phyloP scores from a whole-genome alignment of 805 yeast genomes.

The Wickerhamiella azymoides region DNA sequence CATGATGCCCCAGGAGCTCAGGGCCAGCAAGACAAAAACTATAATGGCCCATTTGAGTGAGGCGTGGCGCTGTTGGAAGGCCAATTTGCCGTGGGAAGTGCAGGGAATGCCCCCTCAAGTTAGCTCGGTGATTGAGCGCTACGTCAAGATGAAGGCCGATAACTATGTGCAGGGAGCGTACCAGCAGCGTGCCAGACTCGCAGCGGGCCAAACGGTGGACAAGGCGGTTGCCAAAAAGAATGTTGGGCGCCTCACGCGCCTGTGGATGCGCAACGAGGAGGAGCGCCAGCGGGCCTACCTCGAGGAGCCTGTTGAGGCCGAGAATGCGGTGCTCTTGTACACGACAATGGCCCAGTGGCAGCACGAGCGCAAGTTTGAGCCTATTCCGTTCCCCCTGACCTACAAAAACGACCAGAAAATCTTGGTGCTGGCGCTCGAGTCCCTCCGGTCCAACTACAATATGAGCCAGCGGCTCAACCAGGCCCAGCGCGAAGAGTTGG shows the following conservation, averaged over 20 bases:
- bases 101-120: constrained; percentile 92
- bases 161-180: constrained; percentile 94
- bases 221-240: constrained; percentile 90
- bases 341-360: constrained; percentile 86
- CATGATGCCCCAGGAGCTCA: constrained; percentile 91
- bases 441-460: constrained; percentile 65
- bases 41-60: constrained; percentile 88
- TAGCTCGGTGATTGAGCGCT: constrained; percentile 71
- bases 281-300: constrained; percentile 69
- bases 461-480: constrained; percentile 69
- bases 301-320: constrained; percentile 70
- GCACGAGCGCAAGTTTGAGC: constrained; percentile 65
- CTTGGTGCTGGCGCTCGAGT: constrained; percentile 77
- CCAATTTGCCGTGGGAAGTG: constrained; percentile 95
- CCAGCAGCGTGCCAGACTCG: constrained; percentile 76
- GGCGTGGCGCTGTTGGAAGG: constrained; percentile 99
- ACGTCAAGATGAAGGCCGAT: constrained; percentile 89
- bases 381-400: constrained; percentile 87
- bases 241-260: constrained; percentile 75
- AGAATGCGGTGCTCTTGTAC: constrained; percentile 78
- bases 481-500: constrained; percentile 80
- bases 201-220: constrained; percentile 83
- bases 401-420: constrained; percentile 90
- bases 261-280: constrained; percentile 89
- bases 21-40: constrained; percentile 73